Conservation (phyloP, 2,329 filamentous ascomycete species). For the Passalora sequoiae region DNA sequence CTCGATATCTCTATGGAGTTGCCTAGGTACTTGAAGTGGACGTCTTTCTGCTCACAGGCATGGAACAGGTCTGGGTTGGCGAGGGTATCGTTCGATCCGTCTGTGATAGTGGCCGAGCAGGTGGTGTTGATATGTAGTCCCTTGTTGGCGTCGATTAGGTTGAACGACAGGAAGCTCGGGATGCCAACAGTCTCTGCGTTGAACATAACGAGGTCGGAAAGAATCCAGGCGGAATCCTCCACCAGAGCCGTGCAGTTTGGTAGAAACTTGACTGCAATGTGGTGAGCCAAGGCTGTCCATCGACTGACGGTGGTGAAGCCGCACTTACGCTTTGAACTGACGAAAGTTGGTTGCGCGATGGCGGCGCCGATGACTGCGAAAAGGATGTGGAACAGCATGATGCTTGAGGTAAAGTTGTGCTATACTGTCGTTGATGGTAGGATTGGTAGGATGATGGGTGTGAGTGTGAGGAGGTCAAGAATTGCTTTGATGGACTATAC, state of each 20-base stretch:
- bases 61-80: slow-evolving; percentile 15
- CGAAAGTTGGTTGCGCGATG: background rate
- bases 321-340: background rate
- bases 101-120: slow-evolving; percentile 15
- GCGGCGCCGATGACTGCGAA: slow-evolving; percentile 4
- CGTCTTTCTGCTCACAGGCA: slow-evolving; percentile 20
- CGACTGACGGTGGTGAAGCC: no score
- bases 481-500: no score
- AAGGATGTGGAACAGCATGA: slow-evolving; percentile 5
- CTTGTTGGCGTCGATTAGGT: slow-evolving; percentile 26
- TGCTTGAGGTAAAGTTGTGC: no score
- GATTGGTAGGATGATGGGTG: no score
- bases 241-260: slow-evolving; percentile 1
- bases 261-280: background rate
- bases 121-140: slow-evolving; percentile 25
- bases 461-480: no score
- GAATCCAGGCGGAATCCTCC: slow-evolving; percentile 6
- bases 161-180: slow-evolving; percentile 22
- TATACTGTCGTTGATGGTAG: no score
- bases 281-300: background rate
- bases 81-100: slow-evolving; percentile 10
- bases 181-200: slow-evolving; percentile 7
- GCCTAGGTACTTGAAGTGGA: slow-evolving; percentile 23
- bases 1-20: slow-evolving; percentile 18
- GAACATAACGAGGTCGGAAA: slow-evolving; percentile 23